A percentile compares a stretch with the other conserved stretches of the same genome.
Evolutionary conservation across 306 rosid species (phyloP).

Genomic region (Cicer yamashitae): DNA sequence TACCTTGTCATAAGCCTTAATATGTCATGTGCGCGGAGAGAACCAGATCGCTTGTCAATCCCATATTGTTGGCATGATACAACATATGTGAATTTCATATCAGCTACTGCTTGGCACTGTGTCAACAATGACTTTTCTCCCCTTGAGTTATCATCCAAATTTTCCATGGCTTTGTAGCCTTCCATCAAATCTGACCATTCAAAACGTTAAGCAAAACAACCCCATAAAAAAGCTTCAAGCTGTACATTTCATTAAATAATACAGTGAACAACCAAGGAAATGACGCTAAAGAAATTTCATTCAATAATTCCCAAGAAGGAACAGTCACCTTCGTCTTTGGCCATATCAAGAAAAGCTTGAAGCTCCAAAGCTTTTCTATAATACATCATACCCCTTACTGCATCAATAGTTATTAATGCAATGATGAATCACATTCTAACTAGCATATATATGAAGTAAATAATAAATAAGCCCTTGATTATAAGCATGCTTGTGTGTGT

Average conservation of each 20-base stretch:
- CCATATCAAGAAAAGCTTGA: conserved; percentile 98
- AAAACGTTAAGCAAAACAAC: conserved; percentile 34
- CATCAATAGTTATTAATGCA: conserved; percentile 32
- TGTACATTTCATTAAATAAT: conserved; percentile 4
- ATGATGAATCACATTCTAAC: conserved; percentile 8
- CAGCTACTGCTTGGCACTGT: conserved; percentile 95
- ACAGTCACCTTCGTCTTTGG: conserved; percentile 73
- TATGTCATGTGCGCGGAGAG: conserved; percentile 81
- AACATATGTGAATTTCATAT: conserved; percentile 93
- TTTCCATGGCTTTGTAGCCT: conserved; percentile 93
- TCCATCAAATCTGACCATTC: conserved; percentile 81
- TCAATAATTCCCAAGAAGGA: conserved; percentile 32
- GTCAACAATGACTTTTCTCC: conserved; percentile 89
- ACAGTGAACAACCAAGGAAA: conserved; percentile 5
- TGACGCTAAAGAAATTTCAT: conserved; percentile 1
- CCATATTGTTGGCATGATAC: conserved; percentile 97
- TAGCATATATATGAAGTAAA: conserved; percentile 1
- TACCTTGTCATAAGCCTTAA: conserved; percentile 92
- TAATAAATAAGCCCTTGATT: conserved; percentile 11
- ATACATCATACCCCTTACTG: conserved; percentile 99
- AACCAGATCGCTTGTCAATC: conserved; percentile 88
- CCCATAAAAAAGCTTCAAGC: background rate
- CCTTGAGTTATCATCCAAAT: conserved; percentile 69
- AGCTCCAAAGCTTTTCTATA: conserved; percentile 97
- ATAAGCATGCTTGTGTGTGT: background rate